Conservation (phyloP, 768 basidiomycete genomes). For the Rossbeevera mucosa region DNA sequence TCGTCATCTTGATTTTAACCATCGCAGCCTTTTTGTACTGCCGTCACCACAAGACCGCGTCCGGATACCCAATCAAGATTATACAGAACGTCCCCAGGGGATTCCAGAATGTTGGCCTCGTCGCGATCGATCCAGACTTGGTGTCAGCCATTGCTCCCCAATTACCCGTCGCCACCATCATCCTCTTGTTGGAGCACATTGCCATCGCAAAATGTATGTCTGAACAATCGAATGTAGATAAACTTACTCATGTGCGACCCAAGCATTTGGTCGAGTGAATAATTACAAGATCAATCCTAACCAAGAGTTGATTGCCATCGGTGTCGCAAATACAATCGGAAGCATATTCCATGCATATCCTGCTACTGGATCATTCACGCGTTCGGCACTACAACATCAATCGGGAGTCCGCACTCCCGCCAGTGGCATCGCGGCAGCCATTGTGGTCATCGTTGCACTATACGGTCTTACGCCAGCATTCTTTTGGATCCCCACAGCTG, state of each 20-base stretch:
- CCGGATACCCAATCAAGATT: constrained; percentile 81
- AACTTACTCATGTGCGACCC: constrained; percentile 8
- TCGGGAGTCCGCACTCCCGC: constrained; percentile 96
- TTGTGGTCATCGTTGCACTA: constrained; percentile 88
- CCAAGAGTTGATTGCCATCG: constrained; percentile 95
- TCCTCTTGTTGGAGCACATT: constrained; percentile 92
- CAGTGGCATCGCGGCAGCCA: constrained; percentile 78
- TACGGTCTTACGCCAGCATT: constrained; percentile 93
- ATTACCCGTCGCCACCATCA: constrained; percentile 81
- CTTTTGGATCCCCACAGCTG: constrained; percentile 81
- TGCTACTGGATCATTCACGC: constrained; percentile 96
- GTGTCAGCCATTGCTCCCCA: constrained; percentile 67
- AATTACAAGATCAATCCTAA: constrained; percentile 92
- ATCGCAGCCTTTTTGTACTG: constrained; percentile 84
- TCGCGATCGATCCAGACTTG: constrained; percentile 45
- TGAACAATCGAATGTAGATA: not conserved
- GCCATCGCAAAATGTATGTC: constrained; percentile 87
- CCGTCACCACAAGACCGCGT: constrained; percentile 50
- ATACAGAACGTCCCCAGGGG: constrained; percentile 82
- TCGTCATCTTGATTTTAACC: constrained; percentile 85
- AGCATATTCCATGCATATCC: constrained; percentile 90
- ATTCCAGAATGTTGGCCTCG: constrained; percentile 53
- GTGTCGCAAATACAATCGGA: constrained; percentile 92
- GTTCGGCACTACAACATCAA: constrained; percentile 94
- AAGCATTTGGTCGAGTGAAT: constrained; percentile 92